Evolutionary conservation across 192 early-diverging fungal genomes (phyloP).

Genomic region (Umbelopsis ramanniana): DNA sequence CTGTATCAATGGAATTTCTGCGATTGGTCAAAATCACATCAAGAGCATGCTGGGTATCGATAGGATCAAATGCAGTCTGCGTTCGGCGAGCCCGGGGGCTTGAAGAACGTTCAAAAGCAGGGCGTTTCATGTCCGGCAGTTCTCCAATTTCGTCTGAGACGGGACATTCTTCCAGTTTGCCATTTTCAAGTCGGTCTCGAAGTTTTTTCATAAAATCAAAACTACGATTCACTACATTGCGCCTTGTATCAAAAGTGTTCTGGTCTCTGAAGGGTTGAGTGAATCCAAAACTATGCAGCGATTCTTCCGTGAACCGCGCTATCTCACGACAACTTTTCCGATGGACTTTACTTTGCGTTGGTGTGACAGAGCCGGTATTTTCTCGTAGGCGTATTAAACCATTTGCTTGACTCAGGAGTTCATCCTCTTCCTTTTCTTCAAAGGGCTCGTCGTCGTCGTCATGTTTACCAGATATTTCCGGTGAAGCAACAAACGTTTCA

Average conservation of each 20-base stretch:
- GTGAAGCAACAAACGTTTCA: not conserved
- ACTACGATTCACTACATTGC: slow-evolving; percentile 19
- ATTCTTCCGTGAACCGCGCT: slow-evolving; percentile 31
- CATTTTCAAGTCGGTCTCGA: not conserved
- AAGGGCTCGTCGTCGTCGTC: not conserved
- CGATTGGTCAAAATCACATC: not conserved
- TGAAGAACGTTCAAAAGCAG: not conserved
- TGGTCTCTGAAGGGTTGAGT: slow-evolving; percentile 21
- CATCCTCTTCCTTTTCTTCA: slow-evolving; percentile 11
- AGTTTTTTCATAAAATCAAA: slow-evolving; percentile 36
- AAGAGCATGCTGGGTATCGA: not conserved
- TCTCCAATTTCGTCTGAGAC: not conserved
- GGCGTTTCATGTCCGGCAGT: not conserved
- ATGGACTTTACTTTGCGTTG: not conserved
- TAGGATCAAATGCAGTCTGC: not conserved
- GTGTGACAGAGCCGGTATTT: not conserved
- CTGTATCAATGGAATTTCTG: slow-evolving; percentile 4
- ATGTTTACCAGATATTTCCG: not conserved
- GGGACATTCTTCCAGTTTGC: not conserved
- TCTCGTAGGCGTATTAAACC: slow-evolving; percentile 14
- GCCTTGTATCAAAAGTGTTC: slow-evolving; percentile 21
- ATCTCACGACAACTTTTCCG: slow-evolving; percentile 20
- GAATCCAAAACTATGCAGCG: slow-evolving; percentile 38
- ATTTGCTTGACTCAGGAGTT: not conserved
- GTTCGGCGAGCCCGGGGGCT: not conserved